A percentile compares a stretch with the other conserved stretches of the same genome.
phyloP scores from a whole-genome alignment of 2,329 filamentous ascomycete species.

The Esteya vermicola region DNA sequence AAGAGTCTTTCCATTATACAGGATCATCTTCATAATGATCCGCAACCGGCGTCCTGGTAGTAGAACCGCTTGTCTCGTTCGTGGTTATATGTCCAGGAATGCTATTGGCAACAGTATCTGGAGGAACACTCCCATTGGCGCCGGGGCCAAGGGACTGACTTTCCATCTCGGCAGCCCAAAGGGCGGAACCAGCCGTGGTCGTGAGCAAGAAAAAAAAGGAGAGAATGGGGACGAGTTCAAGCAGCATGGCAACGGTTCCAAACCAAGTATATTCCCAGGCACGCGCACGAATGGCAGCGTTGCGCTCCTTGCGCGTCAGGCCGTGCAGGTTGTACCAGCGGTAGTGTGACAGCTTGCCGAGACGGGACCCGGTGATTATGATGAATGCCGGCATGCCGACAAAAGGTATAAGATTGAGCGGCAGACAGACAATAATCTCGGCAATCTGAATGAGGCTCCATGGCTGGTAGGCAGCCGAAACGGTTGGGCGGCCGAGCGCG shows the following conservation, averaged over 20 bases:
- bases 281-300: conserved; percentile 50
- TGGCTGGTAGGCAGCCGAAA: conserved; percentile 64
- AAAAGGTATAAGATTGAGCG: conserved; percentile 77
- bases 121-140: no score
- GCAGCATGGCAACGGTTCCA: conserved; percentile 57
- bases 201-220: conserved; percentile 94
- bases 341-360: conserved; percentile 82
- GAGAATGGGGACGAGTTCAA: conserved; percentile 78
- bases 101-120: no score
- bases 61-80: no score
- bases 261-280: conserved; percentile 88
- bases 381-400: conserved; percentile 78
- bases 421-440: conserved; percentile 65
- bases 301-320: conserved; percentile 58
- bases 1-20: no score
- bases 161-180: conserved; percentile 77
- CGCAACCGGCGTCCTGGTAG: no score
- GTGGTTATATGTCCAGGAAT: background rate
- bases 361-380: conserved; percentile 70
- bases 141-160: background rate
- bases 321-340: conserved; percentile 75
- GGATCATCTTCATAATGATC: conserved; percentile 15
- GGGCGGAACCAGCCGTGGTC: conserved; percentile 66
- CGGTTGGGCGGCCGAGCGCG: conserved; percentile 70
- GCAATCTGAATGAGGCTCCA: conserved; percentile 85